A percentile compares a stretch with the other conserved stretches of the same genome.
phyloP scores from a whole-genome alignment of 768 basidiomycete species.

The Scleroderma bovista region DNA sequence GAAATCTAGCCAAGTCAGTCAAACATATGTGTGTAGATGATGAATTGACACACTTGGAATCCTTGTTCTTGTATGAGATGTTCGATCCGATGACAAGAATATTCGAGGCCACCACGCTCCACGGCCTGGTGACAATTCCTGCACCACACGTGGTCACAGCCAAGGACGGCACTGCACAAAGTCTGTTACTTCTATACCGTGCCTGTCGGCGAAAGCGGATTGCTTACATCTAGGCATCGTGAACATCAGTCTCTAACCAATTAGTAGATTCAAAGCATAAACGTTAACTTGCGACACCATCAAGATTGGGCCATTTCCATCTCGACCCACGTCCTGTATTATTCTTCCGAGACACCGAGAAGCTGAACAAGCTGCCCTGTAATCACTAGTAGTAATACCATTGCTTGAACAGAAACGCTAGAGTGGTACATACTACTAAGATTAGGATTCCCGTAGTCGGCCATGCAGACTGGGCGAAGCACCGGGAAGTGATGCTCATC shows the following conservation, averaged over 20 bases:
- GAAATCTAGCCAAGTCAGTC: conserved; percentile 29
- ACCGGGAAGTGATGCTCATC: conserved; percentile 54
- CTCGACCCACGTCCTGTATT: conserved; percentile 40
- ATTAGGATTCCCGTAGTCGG: conserved; percentile 25
- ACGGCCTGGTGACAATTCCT: conserved; percentile 48
- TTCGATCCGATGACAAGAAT: conserved; percentile 55
- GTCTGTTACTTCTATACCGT: conserved; percentile 36
- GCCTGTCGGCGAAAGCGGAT: conserved; percentile 45
- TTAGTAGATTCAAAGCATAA: neutral
- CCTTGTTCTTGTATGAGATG: conserved; percentile 46
- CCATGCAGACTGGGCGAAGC: conserved; percentile 51
- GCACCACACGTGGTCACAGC: conserved; percentile 54
- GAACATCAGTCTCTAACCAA: neutral
- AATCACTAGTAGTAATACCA: conserved; percentile 33
- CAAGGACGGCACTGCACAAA: conserved; percentile 43
- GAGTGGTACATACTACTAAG: conserved; percentile 24
- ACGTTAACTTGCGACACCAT: conserved; percentile 46
- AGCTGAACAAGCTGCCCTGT: conserved; percentile 31
- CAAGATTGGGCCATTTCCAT: conserved; percentile 39
- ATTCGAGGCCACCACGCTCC: conserved; percentile 30
- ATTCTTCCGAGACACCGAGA: conserved; percentile 40
- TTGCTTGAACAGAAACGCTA: neutral
- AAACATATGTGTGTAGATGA: neutral
- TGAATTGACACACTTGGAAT: conserved; percentile 51
- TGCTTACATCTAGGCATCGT: conserved; percentile 40